Percentiles rank a stretch among this genome's conserved stretches.
These are phyloP conservation scores for Fusarium odoratissimum DNA, from an alignment of 2,329 filamentous ascomycete species.

Conservation along the genomic window DNA sequence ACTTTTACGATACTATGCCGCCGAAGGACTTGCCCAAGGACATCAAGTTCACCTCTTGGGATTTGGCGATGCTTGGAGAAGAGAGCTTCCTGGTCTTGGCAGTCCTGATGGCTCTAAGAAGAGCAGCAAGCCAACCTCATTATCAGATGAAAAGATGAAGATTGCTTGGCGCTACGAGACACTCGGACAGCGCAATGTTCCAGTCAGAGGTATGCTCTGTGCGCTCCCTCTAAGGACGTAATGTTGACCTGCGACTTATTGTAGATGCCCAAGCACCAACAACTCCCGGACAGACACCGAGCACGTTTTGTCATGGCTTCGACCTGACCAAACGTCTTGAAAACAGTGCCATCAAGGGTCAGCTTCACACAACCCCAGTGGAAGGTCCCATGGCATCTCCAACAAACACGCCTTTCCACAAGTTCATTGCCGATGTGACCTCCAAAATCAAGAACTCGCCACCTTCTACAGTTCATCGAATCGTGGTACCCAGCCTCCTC, in stretches of 20 bases:
- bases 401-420: conserved; percentile 60
- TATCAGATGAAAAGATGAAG: conserved; percentile 85
- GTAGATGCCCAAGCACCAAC: conserved; percentile 34
- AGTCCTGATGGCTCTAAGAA: conserved; percentile 54
- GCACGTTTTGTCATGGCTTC: conserved; percentile 77
- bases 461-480: conserved; percentile 75
- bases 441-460: conserved; percentile 67
- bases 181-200: conserved; percentile 74
- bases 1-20: conserved; percentile 87
- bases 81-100: conserved; percentile 82
- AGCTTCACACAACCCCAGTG: conserved; percentile 63
- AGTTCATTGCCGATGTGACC: conserved; percentile 70
- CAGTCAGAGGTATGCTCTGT: conserved; percentile 68
- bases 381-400: conserved; percentile 43
- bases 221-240: neutral
- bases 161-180: conserved; percentile 98
- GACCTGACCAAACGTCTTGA: conserved; percentile 75
- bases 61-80: conserved; percentile 80
- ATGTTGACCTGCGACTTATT: conserved; percentile 3
- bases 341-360: conserved; percentile 60
- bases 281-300: conserved; percentile 37
- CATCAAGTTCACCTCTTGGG: conserved; percentile 90
- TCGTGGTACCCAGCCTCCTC: conserved; percentile 86
- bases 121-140: conserved; percentile 53
- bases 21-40: conserved; percentile 91